Percentiles rank a stretch among this genome's conserved stretches.
Evolutionary conservation across 345 rosid species (phyloP).

Genomic region (Raphanus raphanistrum): DNA sequence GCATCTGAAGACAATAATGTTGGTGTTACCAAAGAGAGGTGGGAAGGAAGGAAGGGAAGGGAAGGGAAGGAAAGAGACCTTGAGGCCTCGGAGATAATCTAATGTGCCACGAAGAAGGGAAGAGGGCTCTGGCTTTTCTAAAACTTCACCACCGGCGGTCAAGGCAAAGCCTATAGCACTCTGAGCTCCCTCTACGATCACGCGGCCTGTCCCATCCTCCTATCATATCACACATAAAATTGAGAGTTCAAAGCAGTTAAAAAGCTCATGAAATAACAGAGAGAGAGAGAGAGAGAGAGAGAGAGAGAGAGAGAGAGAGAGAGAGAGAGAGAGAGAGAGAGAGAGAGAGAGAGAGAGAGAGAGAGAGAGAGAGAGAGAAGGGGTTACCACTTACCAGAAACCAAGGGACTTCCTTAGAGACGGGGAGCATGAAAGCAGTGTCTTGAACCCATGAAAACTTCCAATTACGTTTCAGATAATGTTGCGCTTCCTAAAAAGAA

Average conservation of each 20-base stretch:
- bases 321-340: too few relatives aligned
- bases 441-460: conserved; percentile 89
- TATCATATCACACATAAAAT: conserved; percentile 15
- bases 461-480: conserved; percentile 80
- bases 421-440: conserved; percentile 68
- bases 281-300: too few relatives aligned
- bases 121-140: conserved; percentile 66
- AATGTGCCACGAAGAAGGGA: conserved; percentile 69
- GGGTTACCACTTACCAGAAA: conserved; percentile 53
- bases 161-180: conserved; percentile 67
- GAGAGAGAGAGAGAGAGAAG: too few relatives aligned
- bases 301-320: too few relatives aligned
- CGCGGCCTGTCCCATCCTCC: conserved; percentile 84
- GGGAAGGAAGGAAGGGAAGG: not conserved
- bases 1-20: conserved; percentile 57
- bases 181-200: conserved; percentile 64
- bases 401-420: conserved; percentile 92
- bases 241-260: not conserved
- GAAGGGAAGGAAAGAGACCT: conserved; percentile 49
- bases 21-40: not conserved
- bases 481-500: conserved; percentile 68
- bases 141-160: conserved; percentile 74
- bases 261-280: too few relatives aligned
- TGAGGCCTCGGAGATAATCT: conserved; percentile 78
- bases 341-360: too few relatives aligned